Evolutionary conservation across 805 yeast species (phyloP).

Genomic region (Ogataea paraovalis): DNA sequence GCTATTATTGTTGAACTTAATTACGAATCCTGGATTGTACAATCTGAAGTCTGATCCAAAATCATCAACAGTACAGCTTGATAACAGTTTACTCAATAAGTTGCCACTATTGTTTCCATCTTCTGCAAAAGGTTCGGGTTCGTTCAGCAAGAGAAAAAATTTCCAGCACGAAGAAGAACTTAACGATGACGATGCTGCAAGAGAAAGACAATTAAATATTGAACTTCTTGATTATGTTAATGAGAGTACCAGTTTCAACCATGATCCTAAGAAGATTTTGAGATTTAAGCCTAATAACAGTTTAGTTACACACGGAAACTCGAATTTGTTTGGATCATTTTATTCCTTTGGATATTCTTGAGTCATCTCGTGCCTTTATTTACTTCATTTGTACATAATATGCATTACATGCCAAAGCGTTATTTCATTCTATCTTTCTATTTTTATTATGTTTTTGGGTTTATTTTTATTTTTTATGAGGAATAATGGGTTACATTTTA

Average conservation of each 20-base stretch:
- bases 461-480: not conserved
- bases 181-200: not conserved
- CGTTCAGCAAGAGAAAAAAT: slow-evolving; percentile 12
- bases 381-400: not conserved
- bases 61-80: slow-evolving; percentile 6
- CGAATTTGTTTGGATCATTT: slow-evolving; percentile 19
- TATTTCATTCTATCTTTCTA: not conserved
- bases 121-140: not conserved
- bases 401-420: too few relatives aligned
- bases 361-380: not conserved
- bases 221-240: slow-evolving; percentile 20
- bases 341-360: slow-evolving; percentile 23
- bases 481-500: not conserved
- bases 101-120: not conserved
- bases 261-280: slow-evolving; percentile 21
- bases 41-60: slow-evolving; percentile 4
- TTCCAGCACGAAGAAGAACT: slow-evolving; percentile 6
- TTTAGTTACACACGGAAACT: slow-evolving; percentile 7
- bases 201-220: slow-evolving; percentile 9
- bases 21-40: slow-evolving; percentile 24
- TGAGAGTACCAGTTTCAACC: slow-evolving; percentile 20
- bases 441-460: not conserved
- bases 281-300: slow-evolving; percentile 19
- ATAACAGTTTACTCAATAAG: slow-evolving; percentile 7
- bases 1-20: slow-evolving; percentile 23